Evolutionary conservation across 2,329 filamentous ascomycete species (phyloP).

Genomic region (Colletotrichum lini): DNA sequence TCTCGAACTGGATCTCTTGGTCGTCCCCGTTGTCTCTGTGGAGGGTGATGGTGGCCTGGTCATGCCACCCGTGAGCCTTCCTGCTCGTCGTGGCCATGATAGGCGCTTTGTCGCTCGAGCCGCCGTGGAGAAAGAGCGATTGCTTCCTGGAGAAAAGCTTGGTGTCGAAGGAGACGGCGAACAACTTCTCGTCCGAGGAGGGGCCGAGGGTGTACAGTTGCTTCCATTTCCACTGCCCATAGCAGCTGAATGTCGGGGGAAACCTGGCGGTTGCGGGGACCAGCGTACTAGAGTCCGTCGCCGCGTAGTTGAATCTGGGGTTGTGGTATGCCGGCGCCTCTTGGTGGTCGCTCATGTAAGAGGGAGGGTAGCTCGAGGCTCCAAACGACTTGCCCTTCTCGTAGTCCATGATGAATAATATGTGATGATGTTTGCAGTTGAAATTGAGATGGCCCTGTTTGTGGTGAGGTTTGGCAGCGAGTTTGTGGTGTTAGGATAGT

Average conservation of each 20-base stretch:
- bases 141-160: conserved; percentile 30
- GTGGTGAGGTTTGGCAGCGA: too few relatives aligned
- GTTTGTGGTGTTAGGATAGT: too few relatives aligned
- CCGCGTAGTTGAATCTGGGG: conserved; percentile 5
- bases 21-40: background rate
- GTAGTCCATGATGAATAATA: background rate
- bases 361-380: background rate
- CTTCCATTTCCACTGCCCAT: conserved; percentile 34
- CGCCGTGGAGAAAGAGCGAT: conserved; percentile 27
- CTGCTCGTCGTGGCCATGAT: conserved; percentile 23
- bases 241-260: conserved; percentile 33
- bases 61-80: background rate
- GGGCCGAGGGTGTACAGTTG: conserved; percentile 28
- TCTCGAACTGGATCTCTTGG: conserved; percentile 3
- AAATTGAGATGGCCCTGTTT: too few relatives aligned
- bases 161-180: conserved; percentile 12
- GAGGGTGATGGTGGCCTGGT: conserved; percentile 21
- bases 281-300: background rate
- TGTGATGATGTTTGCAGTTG: too few relatives aligned
- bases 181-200: conserved; percentile 16
- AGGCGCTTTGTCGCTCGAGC: conserved; percentile 12
- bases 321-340: background rate
- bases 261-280: conserved; percentile 22
- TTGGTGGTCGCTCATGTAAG: background rate
- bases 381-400: background rate